A percentile compares a stretch with the other conserved stretches of the same genome.
phyloP scores from a whole-genome alignment of 768 basidiomycete species.

The Leccinum olivaceopallidum region DNA sequence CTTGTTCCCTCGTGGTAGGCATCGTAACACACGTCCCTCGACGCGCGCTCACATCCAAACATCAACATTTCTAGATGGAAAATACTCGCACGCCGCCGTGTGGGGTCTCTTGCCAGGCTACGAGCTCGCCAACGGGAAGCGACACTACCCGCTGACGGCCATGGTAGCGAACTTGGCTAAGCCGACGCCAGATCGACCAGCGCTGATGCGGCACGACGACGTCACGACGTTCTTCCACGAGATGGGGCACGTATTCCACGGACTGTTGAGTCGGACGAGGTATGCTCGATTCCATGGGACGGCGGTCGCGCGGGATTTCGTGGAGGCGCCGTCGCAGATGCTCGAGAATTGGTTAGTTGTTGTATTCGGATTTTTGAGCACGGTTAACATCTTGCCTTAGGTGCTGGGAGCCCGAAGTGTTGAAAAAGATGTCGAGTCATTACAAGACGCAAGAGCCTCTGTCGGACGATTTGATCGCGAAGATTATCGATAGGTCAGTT shows the following conservation, averaged over 20 bases:
- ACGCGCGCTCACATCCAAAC: not conserved
- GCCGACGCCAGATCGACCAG: conserved; percentile 72
- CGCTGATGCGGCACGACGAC: conserved; percentile 81
- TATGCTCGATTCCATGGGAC: no score
- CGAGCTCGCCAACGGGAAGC: conserved; percentile 50
- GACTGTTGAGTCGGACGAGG: no score
- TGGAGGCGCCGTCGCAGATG: no score
- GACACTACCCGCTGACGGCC: conserved; percentile 70
- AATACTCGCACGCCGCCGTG: conserved; percentile 84
- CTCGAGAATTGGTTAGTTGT: no score
- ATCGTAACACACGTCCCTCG: not conserved
- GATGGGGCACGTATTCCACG: conserved; percentile 58
- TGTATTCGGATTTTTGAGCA: no score
- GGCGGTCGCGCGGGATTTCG: no score
- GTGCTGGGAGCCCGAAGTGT: no score
- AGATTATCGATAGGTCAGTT: no score
- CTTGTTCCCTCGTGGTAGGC: conserved; percentile 73
- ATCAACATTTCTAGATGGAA: conserved; percentile 45
- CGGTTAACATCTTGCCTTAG: no score
- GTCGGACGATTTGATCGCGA: no score
- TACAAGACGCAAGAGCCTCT: no score
- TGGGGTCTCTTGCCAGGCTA: conserved; percentile 74
- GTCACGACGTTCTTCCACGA: conserved; percentile 91
- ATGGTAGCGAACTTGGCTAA: conserved; percentile 93
- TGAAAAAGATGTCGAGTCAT: no score